Evolutionary conservation across 148 eudicot genomes (phyloP).

Genomic region (Mesembryanthemum crystallinum): DNA sequence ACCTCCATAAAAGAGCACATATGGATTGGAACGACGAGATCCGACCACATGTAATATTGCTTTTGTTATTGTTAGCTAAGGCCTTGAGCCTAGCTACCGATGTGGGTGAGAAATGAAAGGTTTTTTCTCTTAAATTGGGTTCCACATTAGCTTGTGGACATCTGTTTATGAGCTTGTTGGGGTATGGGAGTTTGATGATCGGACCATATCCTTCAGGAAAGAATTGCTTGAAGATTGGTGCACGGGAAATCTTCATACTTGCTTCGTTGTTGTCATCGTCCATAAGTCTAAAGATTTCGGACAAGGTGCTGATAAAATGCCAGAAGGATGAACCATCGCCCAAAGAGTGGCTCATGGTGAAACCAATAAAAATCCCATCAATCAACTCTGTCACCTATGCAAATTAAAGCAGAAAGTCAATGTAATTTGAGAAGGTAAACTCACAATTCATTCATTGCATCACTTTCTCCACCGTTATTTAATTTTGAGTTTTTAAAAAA

Average conservation of each 20-base stretch:
- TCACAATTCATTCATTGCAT: too few relatives aligned
- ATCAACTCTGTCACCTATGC: slow-evolving; percentile 50
- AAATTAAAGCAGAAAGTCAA: too few relatives aligned
- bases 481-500: too few relatives aligned
- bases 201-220: neutral
- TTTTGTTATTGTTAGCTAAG: neutral
- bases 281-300: slow-evolving; percentile 23
- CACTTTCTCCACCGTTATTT: too few relatives aligned
- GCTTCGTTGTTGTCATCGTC: slow-evolving; percentile 6
- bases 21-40: neutral
- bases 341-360: slow-evolving; percentile 47
- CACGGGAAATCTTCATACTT: neutral
- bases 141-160: neutral
- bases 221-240: neutral
- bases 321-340: slow-evolving; percentile 49
- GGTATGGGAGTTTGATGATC: neutral
- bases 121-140: neutral
- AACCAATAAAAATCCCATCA: slow-evolving; percentile 51
- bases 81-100: neutral
- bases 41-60: neutral
- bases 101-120: neutral
- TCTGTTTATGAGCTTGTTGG: neutral
- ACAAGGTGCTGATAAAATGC: slow-evolving; percentile 47
- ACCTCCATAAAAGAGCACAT: neutral
- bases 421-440: too few relatives aligned